Conservation (phyloP, 352 stramenopile species). For the Thraustotheca clavata region DNA sequence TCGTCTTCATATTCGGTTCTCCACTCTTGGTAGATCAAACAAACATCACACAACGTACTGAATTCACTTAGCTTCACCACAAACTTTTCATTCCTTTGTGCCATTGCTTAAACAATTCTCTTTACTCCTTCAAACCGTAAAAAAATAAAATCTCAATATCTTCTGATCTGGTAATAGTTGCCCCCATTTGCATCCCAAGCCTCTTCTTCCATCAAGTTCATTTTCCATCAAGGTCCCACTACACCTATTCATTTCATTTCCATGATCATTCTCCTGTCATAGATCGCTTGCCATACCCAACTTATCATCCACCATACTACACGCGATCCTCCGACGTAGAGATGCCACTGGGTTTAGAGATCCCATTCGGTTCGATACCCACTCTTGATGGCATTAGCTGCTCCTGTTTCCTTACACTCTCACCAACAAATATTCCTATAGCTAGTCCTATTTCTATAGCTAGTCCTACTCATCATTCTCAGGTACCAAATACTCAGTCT, state of each 20-base stretch:
- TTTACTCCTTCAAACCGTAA: not conserved
- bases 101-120: not conserved
- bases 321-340: not conserved
- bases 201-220: not conserved
- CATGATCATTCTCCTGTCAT: not conserved
- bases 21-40: not conserved
- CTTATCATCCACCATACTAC: constrained; percentile 1
- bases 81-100: not conserved
- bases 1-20: not conserved
- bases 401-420: not conserved
- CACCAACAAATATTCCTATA: not conserved
- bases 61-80: not conserved
- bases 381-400: not conserved
- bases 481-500: too few relatives aligned
- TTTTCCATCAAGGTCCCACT: not conserved
- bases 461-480: too few relatives aligned
- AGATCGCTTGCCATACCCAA: constrained; percentile 4
- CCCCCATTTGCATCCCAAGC: not conserved
- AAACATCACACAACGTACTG: not conserved
- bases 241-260: not conserved
- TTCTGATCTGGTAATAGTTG: not conserved
- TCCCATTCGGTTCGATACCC: not conserved
- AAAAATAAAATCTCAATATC: not conserved
- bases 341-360: not conserved
- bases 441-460: too few relatives aligned